These are phyloP conservation scores for Suhomyces kunorum DNA, from an alignment of 1,139 yeast genomes.

Conservation along the genomic window DNA sequence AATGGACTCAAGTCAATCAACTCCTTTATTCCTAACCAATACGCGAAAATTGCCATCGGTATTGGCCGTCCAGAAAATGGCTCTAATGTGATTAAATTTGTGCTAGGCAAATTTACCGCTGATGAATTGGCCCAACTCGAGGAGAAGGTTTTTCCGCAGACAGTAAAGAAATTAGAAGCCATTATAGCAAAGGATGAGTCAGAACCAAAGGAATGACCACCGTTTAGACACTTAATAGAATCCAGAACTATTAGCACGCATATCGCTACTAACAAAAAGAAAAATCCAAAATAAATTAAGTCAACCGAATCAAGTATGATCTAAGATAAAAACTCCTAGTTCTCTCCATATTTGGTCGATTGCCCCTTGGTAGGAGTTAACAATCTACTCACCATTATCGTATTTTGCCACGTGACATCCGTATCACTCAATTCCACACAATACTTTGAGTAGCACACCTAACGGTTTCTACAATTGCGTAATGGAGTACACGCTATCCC, in stretches of 20 bases:
- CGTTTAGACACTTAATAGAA: no score
- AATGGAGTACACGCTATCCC: conserved; percentile 43
- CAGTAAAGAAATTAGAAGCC: conserved; percentile 36
- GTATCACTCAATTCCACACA: conserved; percentile 7
- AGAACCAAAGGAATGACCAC: neutral
- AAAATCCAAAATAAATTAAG: no score
- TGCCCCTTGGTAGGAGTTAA: neutral
- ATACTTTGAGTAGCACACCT: neutral
- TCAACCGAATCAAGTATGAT: no score
- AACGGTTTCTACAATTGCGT: neutral
- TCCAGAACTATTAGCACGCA: no score
- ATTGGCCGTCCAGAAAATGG: conserved; percentile 60
- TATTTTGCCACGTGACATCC: neutral
- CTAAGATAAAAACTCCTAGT: no score
- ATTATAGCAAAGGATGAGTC: conserved; percentile 21
- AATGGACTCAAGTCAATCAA: conserved; percentile 71
- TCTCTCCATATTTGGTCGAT: no score
- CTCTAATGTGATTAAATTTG: conserved; percentile 60
- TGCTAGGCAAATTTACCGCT: conserved; percentile 49
- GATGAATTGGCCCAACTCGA: conserved; percentile 38
- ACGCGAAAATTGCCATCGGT: conserved; percentile 65
- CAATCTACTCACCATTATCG: neutral
- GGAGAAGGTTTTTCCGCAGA: conserved; percentile 40
- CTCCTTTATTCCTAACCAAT: conserved; percentile 38
- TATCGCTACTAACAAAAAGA: no score